phyloP scores from a whole-genome alignment of 1,139 yeast genomes.

The Lodderomyces pseudojiufengensis region DNA sequence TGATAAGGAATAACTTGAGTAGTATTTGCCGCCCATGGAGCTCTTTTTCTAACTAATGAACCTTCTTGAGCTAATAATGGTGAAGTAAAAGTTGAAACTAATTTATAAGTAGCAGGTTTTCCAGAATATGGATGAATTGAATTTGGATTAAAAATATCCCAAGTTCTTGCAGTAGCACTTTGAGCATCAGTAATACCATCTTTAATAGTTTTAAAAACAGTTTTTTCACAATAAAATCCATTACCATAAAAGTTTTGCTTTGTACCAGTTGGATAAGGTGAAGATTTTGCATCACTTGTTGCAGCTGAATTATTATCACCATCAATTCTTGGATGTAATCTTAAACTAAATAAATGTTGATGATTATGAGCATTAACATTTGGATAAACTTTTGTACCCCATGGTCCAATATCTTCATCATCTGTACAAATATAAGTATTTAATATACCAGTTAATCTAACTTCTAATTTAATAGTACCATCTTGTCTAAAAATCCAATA shows the following conservation, averaged over 20 bases:
- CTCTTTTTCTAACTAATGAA: slow-evolving; percentile 73
- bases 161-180: slow-evolving; percentile 62
- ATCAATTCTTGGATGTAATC: slow-evolving; percentile 77
- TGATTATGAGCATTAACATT: slow-evolving; percentile 81
- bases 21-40: slow-evolving; percentile 72
- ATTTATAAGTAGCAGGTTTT: slow-evolving; percentile 71
- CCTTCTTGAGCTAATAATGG: slow-evolving; percentile 71
- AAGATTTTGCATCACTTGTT: slow-evolving; percentile 59
- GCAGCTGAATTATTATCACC: slow-evolving; percentile 77
- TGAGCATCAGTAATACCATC: slow-evolving; percentile 66
- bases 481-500: slow-evolving; percentile 83
- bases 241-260: slow-evolving; percentile 71
- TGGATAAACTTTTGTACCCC: slow-evolving; percentile 81
- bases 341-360: slow-evolving; percentile 77
- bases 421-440: slow-evolving; percentile 64
- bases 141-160: slow-evolving; percentile 77
- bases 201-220: slow-evolving; percentile 60
- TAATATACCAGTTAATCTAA: slow-evolving; percentile 77
- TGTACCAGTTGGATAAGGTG: slow-evolving; percentile 60
- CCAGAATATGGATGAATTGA: slow-evolving; percentile 65
- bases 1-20: slow-evolving; percentile 68
- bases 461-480: slow-evolving; percentile 74
- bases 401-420: slow-evolving; percentile 64
- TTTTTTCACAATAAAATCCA: slow-evolving; percentile 62
- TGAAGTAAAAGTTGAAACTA: slow-evolving; percentile 75